Percentiles rank a stretch among this genome's conserved stretches.
Evolutionary conservation across 2,329 filamentous ascomycete species (phyloP).

Genomic region (Amesomyces nigricolor): DNA sequence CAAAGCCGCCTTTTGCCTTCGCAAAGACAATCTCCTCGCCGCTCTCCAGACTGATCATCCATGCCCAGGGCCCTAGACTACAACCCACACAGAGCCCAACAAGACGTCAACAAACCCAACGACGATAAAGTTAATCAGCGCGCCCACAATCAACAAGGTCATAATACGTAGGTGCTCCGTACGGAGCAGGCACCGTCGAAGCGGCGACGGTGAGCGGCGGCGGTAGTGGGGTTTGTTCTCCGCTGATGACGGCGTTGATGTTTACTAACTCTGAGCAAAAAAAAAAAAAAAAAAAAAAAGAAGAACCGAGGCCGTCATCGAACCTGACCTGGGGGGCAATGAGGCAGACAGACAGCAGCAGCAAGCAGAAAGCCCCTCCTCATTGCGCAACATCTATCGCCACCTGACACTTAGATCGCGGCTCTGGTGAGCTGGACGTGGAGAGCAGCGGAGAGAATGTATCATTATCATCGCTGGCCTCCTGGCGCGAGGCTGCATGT

Average conservation of each 20-base stretch:
- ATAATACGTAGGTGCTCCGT: constrained; percentile 37
- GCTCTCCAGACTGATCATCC: constrained; percentile 36
- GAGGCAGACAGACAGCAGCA: too few species aligned
- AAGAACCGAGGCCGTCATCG: too few species aligned
- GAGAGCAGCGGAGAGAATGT: too few species aligned
- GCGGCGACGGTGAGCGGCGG: constrained; percentile 29
- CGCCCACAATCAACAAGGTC: constrained; percentile 39
- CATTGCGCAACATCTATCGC: too few species aligned
- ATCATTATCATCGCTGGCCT: constrained; percentile 1
- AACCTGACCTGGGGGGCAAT: too few species aligned
- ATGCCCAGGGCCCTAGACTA: constrained; percentile 35
- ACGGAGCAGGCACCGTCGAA: constrained; percentile 33
- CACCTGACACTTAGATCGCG: too few species aligned
- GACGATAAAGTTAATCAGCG: constrained; percentile 38
- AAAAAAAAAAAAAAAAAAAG: too few species aligned
- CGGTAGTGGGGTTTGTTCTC: constrained; percentile 1
- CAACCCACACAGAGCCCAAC: constrained; percentile 30
- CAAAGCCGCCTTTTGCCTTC: constrained; percentile 29
- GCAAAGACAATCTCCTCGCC: constrained; percentile 42
- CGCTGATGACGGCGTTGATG: background rate
- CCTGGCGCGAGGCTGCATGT: too few species aligned
- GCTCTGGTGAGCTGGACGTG: constrained; percentile 1
- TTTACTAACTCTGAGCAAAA: too few species aligned
- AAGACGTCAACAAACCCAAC: constrained; percentile 38
- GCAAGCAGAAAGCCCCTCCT: too few species aligned